These are phyloP conservation scores for Suillus variegatus DNA, from an alignment of 768 basidiomycete species.

Conservation along the genomic window DNA sequence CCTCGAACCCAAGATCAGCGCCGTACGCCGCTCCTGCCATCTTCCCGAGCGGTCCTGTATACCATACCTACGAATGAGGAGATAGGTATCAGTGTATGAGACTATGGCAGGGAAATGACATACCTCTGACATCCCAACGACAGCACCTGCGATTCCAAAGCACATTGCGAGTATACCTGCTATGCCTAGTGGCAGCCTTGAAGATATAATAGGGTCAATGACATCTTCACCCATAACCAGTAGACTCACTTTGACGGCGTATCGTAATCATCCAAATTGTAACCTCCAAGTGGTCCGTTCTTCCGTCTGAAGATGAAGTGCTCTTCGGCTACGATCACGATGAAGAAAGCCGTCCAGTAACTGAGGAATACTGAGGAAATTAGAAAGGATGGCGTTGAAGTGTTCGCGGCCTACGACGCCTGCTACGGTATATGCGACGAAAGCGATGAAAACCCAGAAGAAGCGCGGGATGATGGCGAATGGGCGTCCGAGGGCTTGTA, in stretches of 20 bases:
- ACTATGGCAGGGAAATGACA: neutral
- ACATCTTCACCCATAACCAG: neutral
- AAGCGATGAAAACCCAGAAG: constrained; percentile 45
- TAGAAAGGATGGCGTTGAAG: constrained; percentile 43
- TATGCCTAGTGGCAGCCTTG: constrained; percentile 46
- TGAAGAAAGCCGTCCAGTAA: constrained; percentile 50
- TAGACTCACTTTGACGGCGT: constrained; percentile 32
- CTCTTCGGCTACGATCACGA: constrained; percentile 47
- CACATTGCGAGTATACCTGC: constrained; percentile 49
- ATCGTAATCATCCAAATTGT: constrained; percentile 53
- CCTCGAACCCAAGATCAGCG: constrained; percentile 55
- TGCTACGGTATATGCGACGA: constrained; percentile 40
- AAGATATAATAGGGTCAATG: neutral
- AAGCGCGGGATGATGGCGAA: constrained; percentile 48
- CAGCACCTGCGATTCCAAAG: constrained; percentile 49
- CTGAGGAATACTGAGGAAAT: constrained; percentile 44
- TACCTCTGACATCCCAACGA: constrained; percentile 53
- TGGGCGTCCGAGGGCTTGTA: constrained; percentile 44
- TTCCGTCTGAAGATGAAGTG: constrained; percentile 47
- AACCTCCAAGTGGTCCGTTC: constrained; percentile 46
- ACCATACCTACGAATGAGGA: constrained; percentile 38
- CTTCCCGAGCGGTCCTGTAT: constrained; percentile 49
- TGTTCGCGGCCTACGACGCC: constrained; percentile 46
- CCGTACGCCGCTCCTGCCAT: constrained; percentile 39
- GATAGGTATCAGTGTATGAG: neutral